Evolutionary conservation across 257 asterid genomes (phyloP).

Genomic region (Ilex aquifolium): DNA sequence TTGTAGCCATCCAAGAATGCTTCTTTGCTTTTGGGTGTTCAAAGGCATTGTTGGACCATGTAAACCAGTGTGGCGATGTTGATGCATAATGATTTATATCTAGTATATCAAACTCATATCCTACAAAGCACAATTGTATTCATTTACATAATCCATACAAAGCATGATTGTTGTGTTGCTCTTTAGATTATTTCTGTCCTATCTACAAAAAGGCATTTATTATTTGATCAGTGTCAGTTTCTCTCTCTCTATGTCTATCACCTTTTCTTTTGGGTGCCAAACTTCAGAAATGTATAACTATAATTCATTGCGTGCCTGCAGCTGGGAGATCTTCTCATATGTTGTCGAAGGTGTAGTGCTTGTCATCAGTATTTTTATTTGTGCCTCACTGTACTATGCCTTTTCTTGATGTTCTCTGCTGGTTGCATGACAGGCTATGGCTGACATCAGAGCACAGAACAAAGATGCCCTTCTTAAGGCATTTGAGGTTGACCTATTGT

Average conservation of each 20-base stretch:
- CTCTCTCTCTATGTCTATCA: neutral
- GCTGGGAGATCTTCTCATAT: slow-evolving; percentile 69
- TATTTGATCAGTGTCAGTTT: no score
- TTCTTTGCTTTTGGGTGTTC: no score
- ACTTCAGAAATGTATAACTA: neutral
- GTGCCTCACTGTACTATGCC: neutral
- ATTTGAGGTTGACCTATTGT: slow-evolving; percentile 61
- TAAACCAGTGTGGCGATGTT: no score
- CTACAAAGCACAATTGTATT: no score
- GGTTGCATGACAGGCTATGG: slow-evolving; percentile 35
- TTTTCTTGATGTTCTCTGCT: slow-evolving; percentile 9
- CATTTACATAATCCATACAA: no score
- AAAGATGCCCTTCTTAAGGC: slow-evolving; percentile 53
- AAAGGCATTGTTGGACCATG: no score
- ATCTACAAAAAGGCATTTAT: no score
- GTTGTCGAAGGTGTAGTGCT: slow-evolving; percentile 47
- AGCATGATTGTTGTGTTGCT: no score
- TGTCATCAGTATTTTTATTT: slow-evolving; percentile 1
- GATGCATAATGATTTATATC: no score
- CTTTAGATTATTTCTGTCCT: no score
- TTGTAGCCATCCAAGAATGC: no score
- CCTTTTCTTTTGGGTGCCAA: neutral
- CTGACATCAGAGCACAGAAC: slow-evolving; percentile 45
- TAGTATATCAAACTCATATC: no score
- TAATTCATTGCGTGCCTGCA: slow-evolving; percentile 31